Evolutionary conservation across 2,329 filamentous ascomycete genomes (phyloP), one percentile per base, ranked within the genome.

Genomic region (Neopestalotiopsis clavispora): DNA sequence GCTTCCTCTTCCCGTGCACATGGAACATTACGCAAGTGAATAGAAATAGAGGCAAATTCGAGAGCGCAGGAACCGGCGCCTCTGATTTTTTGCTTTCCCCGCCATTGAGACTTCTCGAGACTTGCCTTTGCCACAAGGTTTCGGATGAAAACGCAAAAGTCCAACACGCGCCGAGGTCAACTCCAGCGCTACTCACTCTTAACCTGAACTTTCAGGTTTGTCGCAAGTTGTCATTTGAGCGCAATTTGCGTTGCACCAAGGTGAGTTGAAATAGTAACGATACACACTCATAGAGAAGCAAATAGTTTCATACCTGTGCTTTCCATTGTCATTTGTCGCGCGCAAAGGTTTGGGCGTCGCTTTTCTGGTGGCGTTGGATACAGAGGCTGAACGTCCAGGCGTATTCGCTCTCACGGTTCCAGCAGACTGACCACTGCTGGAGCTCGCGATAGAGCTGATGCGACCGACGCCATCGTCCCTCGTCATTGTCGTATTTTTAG

Each of bases 381-480:
- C 69, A 62, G 81, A 78, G 49, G 77, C 75, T 40, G 77, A 75
- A 67, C 77, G 75, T 69, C 73, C 78, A 69, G 78, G 74, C 68
- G 75, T 77, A 65, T 79, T 80, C 68, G 85, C 85, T 80, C 85
- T 89, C 73, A 90, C 82, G 52, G 92, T 94, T 76, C 89, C 87
- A 76, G 85, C 87, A 71, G 91, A 92, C 75, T 87, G 87, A 80
- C 87, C 89, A 83, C 90, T 92, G 82, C 87, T 89, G 72, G 87
- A 87, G 85, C 88, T 90, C 82, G 89, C 89, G 73, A 86, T 83
- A 72, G 90, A 90, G 83, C 87, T 90, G 86, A 91, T 87, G 82
- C 90, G 90, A 81, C 85, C 84, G 75, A 81, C 81, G 76, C 84
- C 83, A 78, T 92, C 90, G 83, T 90, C 88, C 81, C 86, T 88